Evolutionary conservation across 352 stramenopile species (phyloP).

Genomic region (Pythium phragmitis): DNA sequence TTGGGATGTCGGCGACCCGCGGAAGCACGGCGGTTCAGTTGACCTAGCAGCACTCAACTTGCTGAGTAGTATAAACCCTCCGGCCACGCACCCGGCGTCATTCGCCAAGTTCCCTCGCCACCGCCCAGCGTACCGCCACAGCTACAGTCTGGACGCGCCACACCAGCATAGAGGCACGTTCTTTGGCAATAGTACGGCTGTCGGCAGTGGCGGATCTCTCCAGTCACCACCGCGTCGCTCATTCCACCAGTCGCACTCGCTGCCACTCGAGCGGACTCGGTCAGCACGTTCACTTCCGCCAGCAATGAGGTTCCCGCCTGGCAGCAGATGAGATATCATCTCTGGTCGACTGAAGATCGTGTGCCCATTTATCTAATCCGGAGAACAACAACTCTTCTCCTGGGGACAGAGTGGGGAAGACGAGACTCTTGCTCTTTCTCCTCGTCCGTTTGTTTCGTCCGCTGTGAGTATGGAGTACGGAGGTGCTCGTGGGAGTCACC

Average conservation of each 20-base stretch:
- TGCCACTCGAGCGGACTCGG: conserved; percentile 11
- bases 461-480: background rate
- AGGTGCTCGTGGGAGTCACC: background rate
- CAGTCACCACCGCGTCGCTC: conserved; percentile 2
- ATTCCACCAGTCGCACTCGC: conserved; percentile 20
- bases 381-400: background rate
- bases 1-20: conserved; percentile 82
- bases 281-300: background rate
- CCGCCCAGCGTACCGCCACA: conserved; percentile 59
- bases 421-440: background rate
- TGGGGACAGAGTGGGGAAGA: too few species aligned
- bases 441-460: background rate
- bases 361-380: background rate
- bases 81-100: conserved; percentile 44
- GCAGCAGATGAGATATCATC: conserved; percentile 5
- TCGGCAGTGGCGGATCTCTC: background rate
- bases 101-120: conserved; percentile 56
- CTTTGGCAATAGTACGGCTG: conserved; percentile 2
- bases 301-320: conserved; percentile 1
- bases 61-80: conserved; percentile 28
- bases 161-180: conserved; percentile 29
- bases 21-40: conserved; percentile 26
- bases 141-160: conserved; percentile 52
- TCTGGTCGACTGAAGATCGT: background rate
- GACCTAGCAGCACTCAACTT: conserved; percentile 24